Evolutionary conservation across 208 protist genomes (phyloP), one percentile per base, ranked within the genome.

Genomic region (Phytomonas sp.): DNA sequence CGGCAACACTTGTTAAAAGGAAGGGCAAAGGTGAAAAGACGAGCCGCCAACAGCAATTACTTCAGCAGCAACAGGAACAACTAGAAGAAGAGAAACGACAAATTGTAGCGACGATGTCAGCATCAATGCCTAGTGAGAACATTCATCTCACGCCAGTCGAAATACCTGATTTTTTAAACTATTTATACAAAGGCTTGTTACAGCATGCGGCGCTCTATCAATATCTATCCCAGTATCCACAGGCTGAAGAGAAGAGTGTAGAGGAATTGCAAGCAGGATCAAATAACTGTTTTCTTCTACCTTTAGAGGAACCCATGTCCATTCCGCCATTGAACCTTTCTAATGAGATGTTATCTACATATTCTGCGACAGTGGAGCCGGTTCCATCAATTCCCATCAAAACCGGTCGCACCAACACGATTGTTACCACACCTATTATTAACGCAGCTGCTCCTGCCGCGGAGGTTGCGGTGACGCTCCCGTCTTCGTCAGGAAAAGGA

Each of bases 401-500:
- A 56, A 56, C 6, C 23, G 45, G 45, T 56, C 45, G 45, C 23
- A 23, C 16, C 16, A 56, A 56, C 23, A 56, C 45, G 45, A 0
- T 56, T 26, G 19, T 26, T 56, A 6, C 45, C 45, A 6, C 19
- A 19, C 19, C 23, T 6, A 56, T 26, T 6, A 56, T 11, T 56
- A 56, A 56, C 26, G 7, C 19, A 26, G 45, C 23, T 26, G 11
- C 45, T 56, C 0, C 45, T 26, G 7, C 45, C 26, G 19, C 16
- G 19, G 45, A 56, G 8, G 19, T 19, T 26, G 23, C 16, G 16
- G 45, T 4, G 45, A 26, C 19, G 26, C 45, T 56, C 19, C 26
- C 19, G 16, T 19, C 45, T 26, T 26, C 42, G 60, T 45, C 67
- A 32, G 70, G 74, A 45, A 76, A 77, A 60, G 29, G 56, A 34